Base-by-base conservation (phyloP, 768 basidiomycete species). In the Tephrocybe sp. region DNA sequence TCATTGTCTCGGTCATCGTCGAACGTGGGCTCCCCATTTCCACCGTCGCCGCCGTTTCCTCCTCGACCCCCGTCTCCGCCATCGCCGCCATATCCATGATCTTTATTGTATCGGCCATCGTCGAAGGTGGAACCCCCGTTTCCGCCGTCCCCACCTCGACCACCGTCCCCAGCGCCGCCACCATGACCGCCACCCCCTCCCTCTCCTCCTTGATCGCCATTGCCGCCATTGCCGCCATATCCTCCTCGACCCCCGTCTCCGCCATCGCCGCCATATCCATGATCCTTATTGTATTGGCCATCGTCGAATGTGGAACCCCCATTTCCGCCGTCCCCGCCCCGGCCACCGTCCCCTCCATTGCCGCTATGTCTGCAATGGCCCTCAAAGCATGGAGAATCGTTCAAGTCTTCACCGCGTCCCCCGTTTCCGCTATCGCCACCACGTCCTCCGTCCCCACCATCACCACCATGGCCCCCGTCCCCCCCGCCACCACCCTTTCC, bases 171-270 rank as follows among this genome's bases (percentile, higher is more conserved):
- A 16, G n/a, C 41, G 18, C 32, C 19, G n/a, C 27, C 47, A 2
- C 38, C 38, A 37, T 36, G 3, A 1, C 35, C 35, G 1, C 32
- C 47, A n/a, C n/a, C 39, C 5, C 35, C 36, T 19, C 47, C 44
- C 4, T 16, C 12, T 34, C 32, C 32, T 24, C 45, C 36, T 37
- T 37, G 28, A 30, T 12, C n/a, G 5, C 4, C 37, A 21, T 47
- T 26, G 7, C 44, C 52, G 1, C 52, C 47, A 28, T 50, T 27
- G 1, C 47, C 48, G 3, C 44, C 45, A 26, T 34, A 22, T 0
- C 50, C 50, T 13, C 49, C 53, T 26, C 24, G 31, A 7, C 45
- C 49, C 11, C 44, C 55, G 12, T 39, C 25, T 8, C 49, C 52
- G 9, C 46, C 49, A 39, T 49, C 12, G 12, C 43, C 37, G 5